Evolutionary conservation across 768 basidiomycete genomes (phyloP).

Genomic region (Lactarius tabidus): DNA sequence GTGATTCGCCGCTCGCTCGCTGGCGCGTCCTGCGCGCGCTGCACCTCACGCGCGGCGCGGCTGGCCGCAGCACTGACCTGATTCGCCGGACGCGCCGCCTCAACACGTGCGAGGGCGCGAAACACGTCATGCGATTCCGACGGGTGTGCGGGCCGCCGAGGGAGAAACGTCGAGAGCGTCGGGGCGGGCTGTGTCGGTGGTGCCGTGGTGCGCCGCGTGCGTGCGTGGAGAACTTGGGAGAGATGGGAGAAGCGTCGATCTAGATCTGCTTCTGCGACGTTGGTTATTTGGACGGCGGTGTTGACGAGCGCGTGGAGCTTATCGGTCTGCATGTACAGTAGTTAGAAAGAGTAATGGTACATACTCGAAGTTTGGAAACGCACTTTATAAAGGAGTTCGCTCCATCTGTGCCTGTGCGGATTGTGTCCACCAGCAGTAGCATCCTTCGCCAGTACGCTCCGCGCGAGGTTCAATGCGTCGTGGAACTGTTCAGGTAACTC

Average conservation of each 20-base stretch:
- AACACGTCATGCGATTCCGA: constrained; percentile 53
- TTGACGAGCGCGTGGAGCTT: constrained; percentile 50
- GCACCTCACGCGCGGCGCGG: constrained; percentile 66
- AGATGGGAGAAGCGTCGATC: constrained; percentile 63
- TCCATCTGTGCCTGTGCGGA: constrained; percentile 40
- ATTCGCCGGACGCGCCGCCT: constrained; percentile 58
- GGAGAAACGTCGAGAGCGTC: constrained; percentile 38
- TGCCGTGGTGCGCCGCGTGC: constrained; percentile 26
- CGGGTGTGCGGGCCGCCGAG: constrained; percentile 28
- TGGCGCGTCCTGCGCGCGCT: constrained; percentile 54
- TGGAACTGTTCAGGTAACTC: constrained; percentile 39
- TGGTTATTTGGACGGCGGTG: constrained; percentile 49
- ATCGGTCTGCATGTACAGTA: constrained; percentile 35
- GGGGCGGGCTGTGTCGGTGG: constrained; percentile 27
- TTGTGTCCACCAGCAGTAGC: constrained; percentile 35
- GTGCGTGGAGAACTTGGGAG: constrained; percentile 37
- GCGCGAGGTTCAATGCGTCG: constrained; percentile 37
- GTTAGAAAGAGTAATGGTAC: neutral
- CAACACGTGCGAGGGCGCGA: constrained; percentile 62
- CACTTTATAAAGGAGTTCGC: constrained; percentile 46
- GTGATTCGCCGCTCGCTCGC: constrained; percentile 56
- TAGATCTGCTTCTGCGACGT: constrained; percentile 52
- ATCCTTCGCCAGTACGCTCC: constrained; percentile 33
- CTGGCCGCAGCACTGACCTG: constrained; percentile 70
- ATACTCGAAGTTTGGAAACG: constrained; percentile 11